Evolutionary conservation across 768 basidiomycete species (phyloP), one percentile per base, ranked within the genome.

Genomic region (Coprinopsis sp.): DNA sequence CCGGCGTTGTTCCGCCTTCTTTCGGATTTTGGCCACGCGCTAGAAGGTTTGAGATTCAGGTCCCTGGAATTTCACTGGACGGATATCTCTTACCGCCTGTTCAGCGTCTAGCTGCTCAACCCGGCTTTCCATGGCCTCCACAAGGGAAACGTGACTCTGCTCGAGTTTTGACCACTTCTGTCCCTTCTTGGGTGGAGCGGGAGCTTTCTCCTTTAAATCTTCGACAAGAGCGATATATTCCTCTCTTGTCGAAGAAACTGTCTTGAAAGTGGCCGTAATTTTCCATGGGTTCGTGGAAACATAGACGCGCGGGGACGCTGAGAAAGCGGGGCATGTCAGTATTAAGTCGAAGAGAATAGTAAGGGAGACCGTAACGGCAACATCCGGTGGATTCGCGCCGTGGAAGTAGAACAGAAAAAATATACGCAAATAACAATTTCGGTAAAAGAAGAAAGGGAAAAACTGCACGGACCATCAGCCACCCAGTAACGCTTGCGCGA

Each of bases 261-360:
- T 73, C 55, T 82, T 74, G 57, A 92, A 87, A 13, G 84, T 83
- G 25, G 87, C 82, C 7, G 82, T 79, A 33, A 83, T 82, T 69
- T 91, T 93, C 89, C 88, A 93, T 18, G 91, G 91, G 64, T 93
- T 93, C 12, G 86, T 87, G 27, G 90, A 91, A 30, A 77, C 68
- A 58, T 89, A 93, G 43, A 92, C 66, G 50, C 91, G 81, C 21
- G 90, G 87, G 37, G 91, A 91, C 70, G 89, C 90, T 92, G 54
- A 54, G 54, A 46, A 37, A 50, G 57, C 44, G 52, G 50, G 47
- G 44, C 46, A 38, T 56, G 51, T 66, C 34, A 60, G 64, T 46
- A 61, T 57, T 51, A 54, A 53, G 49, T 58, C 51, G 50, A 51
- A 54, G 44, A 43, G 47, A 31, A 36, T 36, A 56, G 51, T 50